Conservation (phyloP, 1,284 basidiomycete genomes). For the Abortiporus biennis region DNA sequence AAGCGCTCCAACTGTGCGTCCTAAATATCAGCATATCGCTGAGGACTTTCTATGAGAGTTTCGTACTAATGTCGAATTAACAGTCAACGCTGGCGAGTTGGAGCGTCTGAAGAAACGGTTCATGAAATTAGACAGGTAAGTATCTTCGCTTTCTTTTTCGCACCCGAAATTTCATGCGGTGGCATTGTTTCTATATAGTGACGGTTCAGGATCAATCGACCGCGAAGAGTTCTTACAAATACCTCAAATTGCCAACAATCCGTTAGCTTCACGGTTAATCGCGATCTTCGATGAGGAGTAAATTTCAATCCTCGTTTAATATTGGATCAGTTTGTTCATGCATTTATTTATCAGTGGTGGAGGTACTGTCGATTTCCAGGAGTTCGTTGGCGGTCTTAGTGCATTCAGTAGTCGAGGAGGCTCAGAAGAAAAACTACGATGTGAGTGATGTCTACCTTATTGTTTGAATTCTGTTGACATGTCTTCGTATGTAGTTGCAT, state of each 20-base stretch:
- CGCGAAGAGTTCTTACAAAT: slow-evolving; percentile 98
- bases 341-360: slow-evolving; percentile 61
- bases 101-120: slow-evolving; percentile 97
- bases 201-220: slow-evolving; percentile 97
- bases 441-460: slow-evolving; percentile 41
- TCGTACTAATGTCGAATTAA: too few relatives aligned
- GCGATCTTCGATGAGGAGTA: slow-evolving; percentile 99
- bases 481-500: slow-evolving; percentile 61
- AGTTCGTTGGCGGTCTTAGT: slow-evolving; percentile 96
- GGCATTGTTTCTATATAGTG: slow-evolving; percentile 38
- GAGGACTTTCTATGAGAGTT: slow-evolving; percentile 6
- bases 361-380: slow-evolving; percentile 98
- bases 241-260: slow-evolving; percentile 98
- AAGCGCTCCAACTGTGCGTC: slow-evolving; percentile 85
- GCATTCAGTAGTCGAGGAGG: slow-evolving; percentile 96
- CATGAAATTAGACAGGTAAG: slow-evolving; percentile 94
- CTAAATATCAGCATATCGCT: slow-evolving; percentile 9
- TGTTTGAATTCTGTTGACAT: neutral
- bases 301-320: slow-evolving; percentile 25
- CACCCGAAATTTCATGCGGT: neutral
- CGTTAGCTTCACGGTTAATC: slow-evolving; percentile 95
- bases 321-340: neutral
- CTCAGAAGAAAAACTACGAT: slow-evolving; percentile 93
- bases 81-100: slow-evolving; percentile 89
- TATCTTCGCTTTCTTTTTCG: neutral